A percentile compares a stretch with the other conserved stretches of the same genome.
These are phyloP conservation scores for Jamesozyma hellenica DNA, from an alignment of 805 yeast genomes.

Conservation along the genomic window DNA sequence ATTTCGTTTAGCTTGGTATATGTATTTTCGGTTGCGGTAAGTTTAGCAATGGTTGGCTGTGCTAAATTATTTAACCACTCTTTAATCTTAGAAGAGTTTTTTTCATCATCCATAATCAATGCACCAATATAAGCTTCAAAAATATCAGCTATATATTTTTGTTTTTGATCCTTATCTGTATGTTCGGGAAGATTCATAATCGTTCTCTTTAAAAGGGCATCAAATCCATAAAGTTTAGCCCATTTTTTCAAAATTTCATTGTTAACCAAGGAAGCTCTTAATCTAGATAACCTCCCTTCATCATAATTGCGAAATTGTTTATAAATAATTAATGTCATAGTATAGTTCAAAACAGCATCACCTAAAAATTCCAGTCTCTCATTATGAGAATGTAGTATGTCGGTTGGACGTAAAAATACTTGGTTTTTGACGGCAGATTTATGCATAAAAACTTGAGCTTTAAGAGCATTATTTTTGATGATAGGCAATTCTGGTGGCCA, in stretches of 20 bases:
- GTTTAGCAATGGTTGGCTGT: slow-evolving; percentile 33
- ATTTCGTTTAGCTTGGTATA: slow-evolving; percentile 31
- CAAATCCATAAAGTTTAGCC: slow-evolving; percentile 59
- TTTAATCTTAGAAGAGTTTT: slow-evolving; percentile 39
- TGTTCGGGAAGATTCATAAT: slow-evolving; percentile 29
- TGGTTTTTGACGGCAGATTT: slow-evolving; percentile 58
- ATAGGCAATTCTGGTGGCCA: slow-evolving; percentile 66
- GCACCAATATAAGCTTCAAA: slow-evolving; percentile 95
- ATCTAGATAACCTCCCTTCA: slow-evolving; percentile 72
- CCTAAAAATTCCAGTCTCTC: slow-evolving; percentile 88
- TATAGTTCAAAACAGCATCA: slow-evolving; percentile 68
- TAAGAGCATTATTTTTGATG: slow-evolving; percentile 48
- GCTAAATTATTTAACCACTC: slow-evolving; percentile 49
- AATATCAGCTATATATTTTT: slow-evolving; percentile 75
- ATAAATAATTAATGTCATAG: slow-evolving; percentile 61
- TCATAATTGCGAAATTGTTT: slow-evolving; percentile 54
- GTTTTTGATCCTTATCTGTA: slow-evolving; percentile 39
- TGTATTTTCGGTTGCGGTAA: slow-evolving; percentile 13
- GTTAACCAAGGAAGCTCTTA: slow-evolving; percentile 62
- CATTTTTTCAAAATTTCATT: slow-evolving; percentile 65
- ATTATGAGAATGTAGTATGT: slow-evolving; percentile 55
- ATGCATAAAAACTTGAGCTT: slow-evolving; percentile 70
- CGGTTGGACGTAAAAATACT: slow-evolving; percentile 44
- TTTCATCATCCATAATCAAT: slow-evolving; percentile 36
- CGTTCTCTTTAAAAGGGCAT: slow-evolving; percentile 42